A percentile compares a stretch with the other conserved stretches of the same genome.
These are phyloP conservation scores for Tylopilus sp. DNA, from an alignment of 768 basidiomycete species.

Conservation along the genomic window DNA sequence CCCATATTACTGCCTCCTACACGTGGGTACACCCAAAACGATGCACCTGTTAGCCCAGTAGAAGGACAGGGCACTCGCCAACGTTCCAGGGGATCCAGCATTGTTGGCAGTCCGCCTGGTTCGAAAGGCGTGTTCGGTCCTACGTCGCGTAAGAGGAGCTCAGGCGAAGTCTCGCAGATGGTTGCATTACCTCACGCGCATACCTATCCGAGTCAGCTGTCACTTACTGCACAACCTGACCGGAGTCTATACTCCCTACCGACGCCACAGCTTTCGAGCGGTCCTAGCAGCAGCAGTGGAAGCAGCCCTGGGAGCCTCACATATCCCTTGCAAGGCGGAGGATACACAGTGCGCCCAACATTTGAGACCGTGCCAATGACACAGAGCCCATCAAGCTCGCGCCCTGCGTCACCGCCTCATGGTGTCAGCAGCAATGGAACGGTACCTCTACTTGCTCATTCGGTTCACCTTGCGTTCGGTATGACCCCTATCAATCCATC, in stretches of 20 bases:
- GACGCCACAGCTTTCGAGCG: constrained; percentile 63
- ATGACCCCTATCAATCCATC: constrained; percentile 76
- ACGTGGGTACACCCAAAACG: constrained; percentile 21
- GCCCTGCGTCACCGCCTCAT: constrained; percentile 57
- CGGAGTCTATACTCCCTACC: constrained; percentile 35
- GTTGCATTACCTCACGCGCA: constrained; percentile 29
- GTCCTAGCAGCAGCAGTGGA: constrained; percentile 55
- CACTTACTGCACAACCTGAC: constrained; percentile 26
- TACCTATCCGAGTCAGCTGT: constrained; percentile 32
- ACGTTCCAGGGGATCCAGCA: constrained; percentile 29
- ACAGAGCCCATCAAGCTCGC: constrained; percentile 50
- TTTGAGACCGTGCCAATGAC: constrained; percentile 31
- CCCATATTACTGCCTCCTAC: constrained; percentile 64
- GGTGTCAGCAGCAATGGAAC: constrained; percentile 29
- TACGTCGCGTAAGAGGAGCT: constrained; percentile 28
- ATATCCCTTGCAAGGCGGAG: constrained; percentile 32
- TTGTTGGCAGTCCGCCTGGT: constrained; percentile 37
- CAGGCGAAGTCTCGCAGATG: constrained; percentile 30
- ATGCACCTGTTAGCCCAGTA: constrained; percentile 32
- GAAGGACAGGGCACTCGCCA: constrained; percentile 30
- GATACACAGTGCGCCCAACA: constrained; percentile 17
- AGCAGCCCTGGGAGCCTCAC: constrained; percentile 58
- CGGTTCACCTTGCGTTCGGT: constrained; percentile 83
- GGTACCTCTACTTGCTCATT: constrained; percentile 59
- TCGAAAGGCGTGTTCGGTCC: constrained; percentile 27